Evolutionary conservation across 1,284 basidiomycete species (phyloP).

Genomic region (Wolfiporia cocos): DNA sequence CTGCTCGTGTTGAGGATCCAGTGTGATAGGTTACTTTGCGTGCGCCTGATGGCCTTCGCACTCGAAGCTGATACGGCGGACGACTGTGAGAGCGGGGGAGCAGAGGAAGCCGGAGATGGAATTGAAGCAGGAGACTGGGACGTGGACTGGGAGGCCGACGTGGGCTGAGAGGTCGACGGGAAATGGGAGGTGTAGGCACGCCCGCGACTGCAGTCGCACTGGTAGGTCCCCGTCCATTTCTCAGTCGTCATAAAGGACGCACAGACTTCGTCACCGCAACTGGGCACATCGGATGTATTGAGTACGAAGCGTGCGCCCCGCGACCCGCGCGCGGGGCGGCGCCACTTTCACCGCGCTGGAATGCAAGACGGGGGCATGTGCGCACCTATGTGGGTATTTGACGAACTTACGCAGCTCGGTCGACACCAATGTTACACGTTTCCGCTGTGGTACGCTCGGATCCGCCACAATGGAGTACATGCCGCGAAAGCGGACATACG

Average conservation of each 20-base stretch:
- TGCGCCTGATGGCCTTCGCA: slow-evolving; percentile 8
- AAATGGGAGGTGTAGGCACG: background rate
- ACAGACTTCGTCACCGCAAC: background rate
- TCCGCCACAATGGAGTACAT: slow-evolving; percentile 18
- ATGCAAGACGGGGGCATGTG: background rate
- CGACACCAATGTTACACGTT: slow-evolving; percentile 11
- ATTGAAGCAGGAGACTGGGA: background rate
- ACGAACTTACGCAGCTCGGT: slow-evolving; percentile 8
- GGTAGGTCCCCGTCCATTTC: slow-evolving; percentile 8
- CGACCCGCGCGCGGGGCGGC: no score
- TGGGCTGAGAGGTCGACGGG: no score
- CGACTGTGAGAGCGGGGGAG: background rate
- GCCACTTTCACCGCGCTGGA: no score
- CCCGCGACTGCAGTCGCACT: slow-evolving; percentile 9
- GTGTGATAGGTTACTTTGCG: slow-evolving; percentile 12
- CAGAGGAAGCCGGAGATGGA: background rate
- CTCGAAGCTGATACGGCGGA: background rate
- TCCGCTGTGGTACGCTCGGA: slow-evolving; percentile 7
- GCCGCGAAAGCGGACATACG: slow-evolving; percentile 12
- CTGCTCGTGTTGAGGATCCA: slow-evolving; percentile 12
- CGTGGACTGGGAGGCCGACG: no score
- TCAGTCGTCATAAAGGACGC: background rate
- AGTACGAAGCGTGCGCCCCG: no score
- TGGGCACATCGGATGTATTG: background rate
- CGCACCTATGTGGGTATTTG: slow-evolving; percentile 15